Evolutionary conservation across 805 yeast genomes (phyloP).

Genomic region (Spathaspora arborariae): DNA sequence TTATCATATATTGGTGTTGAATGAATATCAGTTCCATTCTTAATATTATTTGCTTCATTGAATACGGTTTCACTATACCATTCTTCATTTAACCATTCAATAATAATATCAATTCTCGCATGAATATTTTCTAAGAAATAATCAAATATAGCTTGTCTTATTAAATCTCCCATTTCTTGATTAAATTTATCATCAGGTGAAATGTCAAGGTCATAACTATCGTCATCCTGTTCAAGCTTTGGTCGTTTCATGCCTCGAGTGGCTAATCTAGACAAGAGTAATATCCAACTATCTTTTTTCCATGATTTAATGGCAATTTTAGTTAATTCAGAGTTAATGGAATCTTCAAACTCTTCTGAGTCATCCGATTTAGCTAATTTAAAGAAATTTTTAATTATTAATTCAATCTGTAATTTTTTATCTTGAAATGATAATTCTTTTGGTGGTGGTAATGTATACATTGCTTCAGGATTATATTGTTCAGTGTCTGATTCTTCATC

Average conservation of each 20-base stretch:
- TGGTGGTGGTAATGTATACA: conserved; percentile 58
- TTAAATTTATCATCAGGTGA: conserved; percentile 23
- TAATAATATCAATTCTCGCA: conserved; percentile 64
- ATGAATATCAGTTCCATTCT: conserved; percentile 5
- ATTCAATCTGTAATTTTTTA: conserved; percentile 52
- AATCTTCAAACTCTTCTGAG: conserved; percentile 2
- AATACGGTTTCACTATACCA: conserved; percentile 66
- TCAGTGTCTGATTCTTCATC: conserved; percentile 31
- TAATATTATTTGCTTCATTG: conserved; percentile 25
- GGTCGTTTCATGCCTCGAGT: conserved; percentile 65
- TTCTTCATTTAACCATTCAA: conserved; percentile 95
- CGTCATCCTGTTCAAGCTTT: conserved; percentile 6
- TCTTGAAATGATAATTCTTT: conserved; percentile 46
- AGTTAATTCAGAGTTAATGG: conserved; percentile 48
- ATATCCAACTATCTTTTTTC: conserved; percentile 71
- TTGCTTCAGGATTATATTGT: conserved; percentile 37
- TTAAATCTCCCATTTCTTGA: conserved; percentile 50
- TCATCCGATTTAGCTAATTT: conserved; percentile 36
- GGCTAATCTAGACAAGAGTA: conserved; percentile 69
- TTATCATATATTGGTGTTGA: conserved; percentile 51
- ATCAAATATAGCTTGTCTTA: conserved; percentile 68
- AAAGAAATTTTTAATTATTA: conserved; percentile 59
- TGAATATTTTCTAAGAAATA: conserved; percentile 74
- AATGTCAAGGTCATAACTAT: conserved; percentile 11
- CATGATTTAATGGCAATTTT: conserved; percentile 50